Percentiles rank a stretch among this genome's conserved stretches.
Conservation (phyloP, 106 monocot species). For the Narthecium ossifragum region DNA sequence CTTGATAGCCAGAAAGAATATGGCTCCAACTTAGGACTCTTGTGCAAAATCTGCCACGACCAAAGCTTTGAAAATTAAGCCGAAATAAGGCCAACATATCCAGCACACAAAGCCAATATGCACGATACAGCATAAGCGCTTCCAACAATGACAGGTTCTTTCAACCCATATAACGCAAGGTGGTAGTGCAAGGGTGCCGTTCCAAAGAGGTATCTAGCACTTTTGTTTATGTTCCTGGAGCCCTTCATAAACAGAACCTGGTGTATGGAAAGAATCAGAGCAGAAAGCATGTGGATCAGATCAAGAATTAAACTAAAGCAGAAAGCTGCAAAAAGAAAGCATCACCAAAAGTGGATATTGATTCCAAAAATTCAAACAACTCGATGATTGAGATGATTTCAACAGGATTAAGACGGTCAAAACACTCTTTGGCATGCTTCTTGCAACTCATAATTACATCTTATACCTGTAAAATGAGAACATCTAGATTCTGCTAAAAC, state of each 20-base stretch:
- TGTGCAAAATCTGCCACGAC: neutral
- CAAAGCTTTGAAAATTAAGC: slow-evolving; percentile 23
- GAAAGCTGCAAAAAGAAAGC: neutral
- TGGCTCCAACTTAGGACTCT: neutral
- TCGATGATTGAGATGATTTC: neutral
- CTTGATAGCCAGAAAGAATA: neutral
- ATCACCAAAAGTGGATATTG: neutral
- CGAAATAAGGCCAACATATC: slow-evolving; percentile 64
- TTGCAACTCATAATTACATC: no score
- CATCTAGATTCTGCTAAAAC: no score
- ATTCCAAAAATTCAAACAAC: neutral
- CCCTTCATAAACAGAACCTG: slow-evolving; percentile 29
- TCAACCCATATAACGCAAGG: slow-evolving; percentile 39
- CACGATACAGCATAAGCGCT: slow-evolving; percentile 36
- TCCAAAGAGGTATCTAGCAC: slow-evolving; percentile 5
- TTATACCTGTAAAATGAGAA: no score
- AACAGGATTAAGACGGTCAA: no score
- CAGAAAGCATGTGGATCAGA: neutral
- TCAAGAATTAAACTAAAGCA: neutral
- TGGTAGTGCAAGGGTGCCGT: slow-evolving; percentile 34
- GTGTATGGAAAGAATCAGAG: neutral
- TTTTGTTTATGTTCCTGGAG: slow-evolving; percentile 12
- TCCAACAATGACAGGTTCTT: slow-evolving; percentile 42
- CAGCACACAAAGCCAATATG: slow-evolving; percentile 47
- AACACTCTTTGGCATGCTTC: no score